Evolutionary conservation across 495 filamentous ascomycete species (phyloP).

Genomic region (Tuber magnatum): DNA sequence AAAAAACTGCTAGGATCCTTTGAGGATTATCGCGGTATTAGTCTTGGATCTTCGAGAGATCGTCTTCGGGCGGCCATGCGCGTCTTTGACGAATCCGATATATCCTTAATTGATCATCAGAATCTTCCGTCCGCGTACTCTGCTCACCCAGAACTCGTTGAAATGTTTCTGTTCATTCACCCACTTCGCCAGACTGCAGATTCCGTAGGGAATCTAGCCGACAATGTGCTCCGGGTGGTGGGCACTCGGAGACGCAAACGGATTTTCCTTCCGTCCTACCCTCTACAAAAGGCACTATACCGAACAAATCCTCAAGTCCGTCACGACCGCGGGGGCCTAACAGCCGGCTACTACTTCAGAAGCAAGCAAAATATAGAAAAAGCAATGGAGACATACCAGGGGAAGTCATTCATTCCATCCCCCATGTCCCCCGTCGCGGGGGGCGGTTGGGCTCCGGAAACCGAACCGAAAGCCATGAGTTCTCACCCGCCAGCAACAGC

Average conservation of each 20-base stretch:
- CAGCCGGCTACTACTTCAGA: slow-evolving; percentile 51
- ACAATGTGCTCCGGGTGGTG: slow-evolving; percentile 48
- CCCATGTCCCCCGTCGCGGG: slow-evolving; percentile 18
- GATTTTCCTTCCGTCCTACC: slow-evolving; percentile 49
- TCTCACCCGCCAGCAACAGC: slow-evolving; percentile 17
- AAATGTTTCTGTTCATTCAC: slow-evolving; percentile 52
- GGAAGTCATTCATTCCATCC: slow-evolving; percentile 39
- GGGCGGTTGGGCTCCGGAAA: slow-evolving; percentile 21
- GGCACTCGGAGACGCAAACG: slow-evolving; percentile 41
- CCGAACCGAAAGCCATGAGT: slow-evolving; percentile 25
- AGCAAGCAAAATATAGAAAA: slow-evolving; percentile 47
- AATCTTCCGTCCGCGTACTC: slow-evolving; percentile 39
- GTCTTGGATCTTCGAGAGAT: slow-evolving; percentile 33
- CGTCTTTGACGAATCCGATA: slow-evolving; percentile 44
- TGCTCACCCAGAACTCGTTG: slow-evolving; percentile 47
- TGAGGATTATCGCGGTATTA: slow-evolving; percentile 13
- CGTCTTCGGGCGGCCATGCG: slow-evolving; percentile 36
- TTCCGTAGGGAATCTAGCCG: slow-evolving; percentile 45
- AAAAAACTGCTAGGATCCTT: slow-evolving; percentile 42
- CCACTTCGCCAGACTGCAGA: slow-evolving; percentile 51
- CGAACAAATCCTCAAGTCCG: slow-evolving; percentile 52
- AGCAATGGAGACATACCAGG: slow-evolving; percentile 44
- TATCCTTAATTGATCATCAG: slow-evolving; percentile 39
- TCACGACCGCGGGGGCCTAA: slow-evolving; percentile 54
- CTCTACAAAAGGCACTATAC: slow-evolving; percentile 48